These are phyloP conservation scores for Thelonectria discophora DNA, from an alignment of 2,329 filamentous ascomycete genomes.

Conservation along the genomic window DNA sequence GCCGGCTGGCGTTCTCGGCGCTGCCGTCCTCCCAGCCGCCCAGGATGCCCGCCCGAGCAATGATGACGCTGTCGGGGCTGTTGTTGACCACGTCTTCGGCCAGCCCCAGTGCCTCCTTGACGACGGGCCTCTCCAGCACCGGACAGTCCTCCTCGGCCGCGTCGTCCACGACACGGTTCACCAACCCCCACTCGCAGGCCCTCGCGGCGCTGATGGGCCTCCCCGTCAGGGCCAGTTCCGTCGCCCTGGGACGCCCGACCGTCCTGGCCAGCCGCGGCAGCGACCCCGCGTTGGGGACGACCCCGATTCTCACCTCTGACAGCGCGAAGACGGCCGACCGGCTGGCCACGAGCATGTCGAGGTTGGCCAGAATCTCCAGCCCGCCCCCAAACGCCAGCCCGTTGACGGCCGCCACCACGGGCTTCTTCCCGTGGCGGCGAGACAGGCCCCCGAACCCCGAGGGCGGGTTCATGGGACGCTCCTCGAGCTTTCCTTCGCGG, in stretches of 20 bases:
- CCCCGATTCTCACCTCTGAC: conserved; percentile 76
- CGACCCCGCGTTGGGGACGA: conserved; percentile 75
- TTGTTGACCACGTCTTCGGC: conserved; percentile 69
- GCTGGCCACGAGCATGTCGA: conserved; percentile 74
- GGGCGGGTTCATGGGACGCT: conserved; percentile 39
- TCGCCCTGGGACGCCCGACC: conserved; percentile 72
- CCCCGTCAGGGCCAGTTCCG: conserved; percentile 73
- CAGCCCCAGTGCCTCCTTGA: conserved; percentile 64
- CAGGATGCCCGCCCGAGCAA: conserved; percentile 73
- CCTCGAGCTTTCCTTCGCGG: conserved; percentile 33
- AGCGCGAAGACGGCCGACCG: conserved; percentile 69
- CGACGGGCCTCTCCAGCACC: conserved; percentile 49
- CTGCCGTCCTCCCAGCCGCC: conserved; percentile 73
- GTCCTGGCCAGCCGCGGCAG: conserved; percentile 72
- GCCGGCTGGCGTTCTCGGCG: conserved; percentile 65
- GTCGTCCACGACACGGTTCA: conserved; percentile 67
- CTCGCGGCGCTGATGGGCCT: conserved; percentile 64
- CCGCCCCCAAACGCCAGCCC: conserved; percentile 79
- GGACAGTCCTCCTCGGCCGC: conserved; percentile 40
- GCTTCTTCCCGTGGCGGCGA: conserved; percentile 75
- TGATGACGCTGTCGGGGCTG: conserved; percentile 76
- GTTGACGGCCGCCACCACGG: conserved; percentile 79
- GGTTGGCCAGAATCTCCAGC: conserved; percentile 79
- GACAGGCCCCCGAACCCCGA: conserved; percentile 72
- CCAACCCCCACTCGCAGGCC: conserved; percentile 70